Evolutionary conservation across 2,329 filamentous ascomycete species (phyloP).

Genomic region (Epichloe hybrida): DNA sequence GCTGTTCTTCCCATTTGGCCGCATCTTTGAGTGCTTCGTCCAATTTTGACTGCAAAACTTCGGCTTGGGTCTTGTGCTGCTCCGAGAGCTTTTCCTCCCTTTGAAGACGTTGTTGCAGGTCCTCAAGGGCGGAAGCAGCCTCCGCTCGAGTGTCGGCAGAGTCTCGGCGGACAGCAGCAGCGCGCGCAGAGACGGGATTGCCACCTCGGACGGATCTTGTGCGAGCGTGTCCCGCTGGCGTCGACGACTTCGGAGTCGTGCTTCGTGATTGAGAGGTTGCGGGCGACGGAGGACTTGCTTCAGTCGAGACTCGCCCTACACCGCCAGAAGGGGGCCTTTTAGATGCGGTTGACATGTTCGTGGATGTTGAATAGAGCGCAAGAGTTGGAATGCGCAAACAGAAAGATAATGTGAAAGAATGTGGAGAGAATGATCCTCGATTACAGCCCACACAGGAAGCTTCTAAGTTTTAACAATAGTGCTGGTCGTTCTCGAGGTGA

Average conservation of each 20-base stretch:
- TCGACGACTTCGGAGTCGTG: slow-evolving; percentile 5
- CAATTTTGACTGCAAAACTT: slow-evolving; percentile 71
- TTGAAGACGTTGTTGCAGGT: slow-evolving; percentile 69
- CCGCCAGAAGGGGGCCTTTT: slow-evolving; percentile 39
- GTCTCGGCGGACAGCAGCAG: slow-evolving; percentile 49
- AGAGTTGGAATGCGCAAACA: neutral
- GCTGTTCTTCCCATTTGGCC: slow-evolving; percentile 70
- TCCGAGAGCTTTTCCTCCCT: slow-evolving; percentile 68
- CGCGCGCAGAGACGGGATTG: slow-evolving; percentile 60
- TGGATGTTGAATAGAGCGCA: neutral
- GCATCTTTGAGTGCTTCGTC: slow-evolving; percentile 80
- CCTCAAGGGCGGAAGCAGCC: slow-evolving; percentile 64
- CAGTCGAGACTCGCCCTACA: slow-evolving; percentile 31
- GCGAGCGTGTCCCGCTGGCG: slow-evolving; percentile 2
- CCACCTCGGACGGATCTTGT: slow-evolving; percentile 34
- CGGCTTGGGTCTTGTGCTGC: slow-evolving; percentile 69
- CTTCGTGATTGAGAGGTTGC: slow-evolving; percentile 25
- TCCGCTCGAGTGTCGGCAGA: slow-evolving; percentile 64
- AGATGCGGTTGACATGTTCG: slow-evolving; percentile 36
- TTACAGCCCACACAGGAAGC: neutral
- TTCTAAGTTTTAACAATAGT: neutral
- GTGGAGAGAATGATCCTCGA: neutral
- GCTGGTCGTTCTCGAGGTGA: neutral
- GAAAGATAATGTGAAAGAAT: neutral
- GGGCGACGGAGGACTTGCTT: slow-evolving; percentile 19